Base-by-base conservation (phyloP, 73 alveolate genomes). In the Vitrella brassicaformis region DNA sequence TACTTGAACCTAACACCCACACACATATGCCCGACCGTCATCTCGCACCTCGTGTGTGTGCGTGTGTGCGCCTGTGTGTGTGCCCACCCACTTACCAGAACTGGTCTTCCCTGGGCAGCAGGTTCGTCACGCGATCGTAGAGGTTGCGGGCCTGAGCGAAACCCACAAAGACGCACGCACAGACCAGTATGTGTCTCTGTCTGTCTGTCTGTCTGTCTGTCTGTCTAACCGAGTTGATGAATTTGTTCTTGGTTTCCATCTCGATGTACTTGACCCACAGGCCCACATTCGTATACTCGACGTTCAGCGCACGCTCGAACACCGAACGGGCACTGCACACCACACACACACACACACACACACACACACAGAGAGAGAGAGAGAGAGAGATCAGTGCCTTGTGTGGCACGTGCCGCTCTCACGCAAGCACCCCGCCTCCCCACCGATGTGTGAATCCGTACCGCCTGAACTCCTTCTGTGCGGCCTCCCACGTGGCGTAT, bases 161-260 rank as follows among this genome's bases (percentile, higher is more conserved):
- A 39, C 56, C 22, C 56, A 14, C 14, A 39, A 4, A 39, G 56
- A 14, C 56, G 14, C 22, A 39, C 22, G 4, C 56, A 39, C 14
- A 8, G 56, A n/a, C n/a, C n/a, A n/a, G n/a, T n/a, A n/a, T n/a
- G n/a, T n/a, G n/a, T n/a, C n/a, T n/a, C n/a, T n/a, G n/a, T n/a
- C n/a, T n/a, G n/a, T n/a, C n/a, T n/a, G n/a, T n/a, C n/a, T n/a
- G n/a, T n/a, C n/a, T n/a, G n/a, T 8, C 56, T 39, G 56, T 8
- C 14, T 39, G 56, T 8, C 56, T 39, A 8, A 39, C 56, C 56
- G 56, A 39, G 88, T 96, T 93, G 47, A 97, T 91, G 88, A 93
- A 96, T 87, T 97, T 97, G 88, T 95, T 88, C 81, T 91, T 90
- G 99, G 96, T 96, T 86, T 97, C 99, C 98, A 96, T 94, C 90